Base-by-base conservation (phyloP, 495 filamentous ascomycete species). In the Aspergillus incahuasiensis region DNA sequence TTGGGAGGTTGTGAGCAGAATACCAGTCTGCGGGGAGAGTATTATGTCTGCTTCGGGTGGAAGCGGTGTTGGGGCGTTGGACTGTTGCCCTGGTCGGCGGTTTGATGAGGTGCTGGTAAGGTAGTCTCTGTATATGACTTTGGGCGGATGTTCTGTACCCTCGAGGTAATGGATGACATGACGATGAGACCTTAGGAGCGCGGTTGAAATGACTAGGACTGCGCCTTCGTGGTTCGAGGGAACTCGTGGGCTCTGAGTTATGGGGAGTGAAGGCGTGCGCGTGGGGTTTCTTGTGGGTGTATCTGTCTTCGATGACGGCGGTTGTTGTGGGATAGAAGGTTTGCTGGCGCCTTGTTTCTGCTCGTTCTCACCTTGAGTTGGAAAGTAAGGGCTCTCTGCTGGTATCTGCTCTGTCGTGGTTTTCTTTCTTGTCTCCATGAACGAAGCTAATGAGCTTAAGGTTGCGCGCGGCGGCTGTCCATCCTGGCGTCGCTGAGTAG, bases 1-100 rank as follows among this genome's bases (percentile, higher is more conserved):
- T 58, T 91, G 83, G 6, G 91, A 73, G 1, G 84, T 88, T 9
- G 89, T 89, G 6, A 86, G 62, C 9, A 95, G 63, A 13, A 95
- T 71, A 0, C 88, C 90, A 0, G 82, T 86, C 2, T 73, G 73
- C 0, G 89, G 84, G 0, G 90, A 90, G 42, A 92, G 58, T 28
- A 88, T 82, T 13, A 96, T 57, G 64, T 96, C 91, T 9, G 89
- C 89, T 67, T 95, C 91, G 18, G 21, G 20, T 20, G 51, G 46
- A 35, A 41, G 18, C 28, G 15, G 42, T 9, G 21, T 30, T 49
- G 30, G 39, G 45, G 28, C n/a, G 18, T 46, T 16, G 16, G 34
- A 12, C 15, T 43, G 30, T 21, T 12, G 16, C 13, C 38, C 39
- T 13, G 9, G n/a, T 19, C 5, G 16, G 15, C 13, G 28, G 30